Evolutionary conservation across 2,329 filamentous ascomycete genomes (phyloP).

Genomic region (Reticulascus tulasneorum): DNA sequence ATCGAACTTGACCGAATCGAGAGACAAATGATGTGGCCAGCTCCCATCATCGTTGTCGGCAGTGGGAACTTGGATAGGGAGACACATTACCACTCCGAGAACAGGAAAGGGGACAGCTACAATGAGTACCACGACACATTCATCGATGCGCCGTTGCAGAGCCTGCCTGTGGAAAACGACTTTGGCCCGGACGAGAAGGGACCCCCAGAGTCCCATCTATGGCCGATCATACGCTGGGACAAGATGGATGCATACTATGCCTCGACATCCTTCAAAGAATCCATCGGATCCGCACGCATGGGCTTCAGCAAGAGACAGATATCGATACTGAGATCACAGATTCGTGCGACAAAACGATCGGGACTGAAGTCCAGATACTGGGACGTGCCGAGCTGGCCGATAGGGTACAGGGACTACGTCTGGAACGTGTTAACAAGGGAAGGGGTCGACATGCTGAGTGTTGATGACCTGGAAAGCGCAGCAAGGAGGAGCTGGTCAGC

Average conservation of each 20-base stretch:
- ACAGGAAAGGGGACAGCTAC: slow-evolving; percentile 50
- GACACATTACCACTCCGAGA: neutral
- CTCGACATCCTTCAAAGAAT: slow-evolving; percentile 50
- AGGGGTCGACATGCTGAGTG: slow-evolving; percentile 56
- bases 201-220: too few relatives aligned
- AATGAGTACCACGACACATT: slow-evolving; percentile 56
- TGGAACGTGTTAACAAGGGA: slow-evolving; percentile 51
- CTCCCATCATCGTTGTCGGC: slow-evolving; percentile 64
- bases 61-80: slow-evolving; percentile 61
- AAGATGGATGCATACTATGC: slow-evolving; percentile 51
- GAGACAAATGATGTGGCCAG: neutral
- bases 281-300: slow-evolving; percentile 48
- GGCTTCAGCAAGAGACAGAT: slow-evolving; percentile 41
- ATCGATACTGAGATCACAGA: slow-evolving; percentile 36
- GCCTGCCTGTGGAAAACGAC: slow-evolving; percentile 18
- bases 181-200: too few relatives aligned
- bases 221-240: neutral
- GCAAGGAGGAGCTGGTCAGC: neutral
- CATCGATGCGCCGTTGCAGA: slow-evolving; percentile 59
- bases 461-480: slow-evolving; percentile 47
- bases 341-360: slow-evolving; percentile 43
- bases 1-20: slow-evolving; percentile 23
- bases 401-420: slow-evolving; percentile 46
- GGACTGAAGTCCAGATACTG: slow-evolving; percentile 58
- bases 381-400: slow-evolving; percentile 55